Base-by-base conservation (phyloP, 225 moss, liverwort and hornwort genomes). In the Anthoceros angustus region DNA sequence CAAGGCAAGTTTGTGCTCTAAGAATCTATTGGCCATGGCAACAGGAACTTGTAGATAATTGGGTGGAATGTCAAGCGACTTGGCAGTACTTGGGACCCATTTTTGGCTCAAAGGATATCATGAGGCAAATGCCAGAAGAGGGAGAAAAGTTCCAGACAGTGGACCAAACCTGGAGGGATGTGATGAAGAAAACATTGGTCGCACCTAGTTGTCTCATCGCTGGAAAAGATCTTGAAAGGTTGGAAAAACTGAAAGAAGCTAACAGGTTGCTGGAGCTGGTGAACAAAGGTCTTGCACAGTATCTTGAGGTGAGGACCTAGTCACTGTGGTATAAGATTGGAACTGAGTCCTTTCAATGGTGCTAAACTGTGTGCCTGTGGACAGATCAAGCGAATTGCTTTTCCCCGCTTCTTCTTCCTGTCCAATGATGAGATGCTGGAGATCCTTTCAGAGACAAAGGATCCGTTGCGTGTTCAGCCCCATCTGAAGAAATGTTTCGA, bases 391-490 rank as follows among this genome's bases (percentile, higher is more conserved):
- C 70, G 88, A 62, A 84, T 92, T 74, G 86, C 88, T 0, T 92
- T 92, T 75, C 92, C 88, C 15, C 81, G 92, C 0, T 92, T 92
- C 46, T 92, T 92, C 64, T 92, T 92, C 69, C 71, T 92, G 20
- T 92, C 92, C 65, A 92, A 92, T 74, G 92, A 92, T 62, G 92
- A 88, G 80, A 92, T 92, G 92, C 67, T 92, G 8, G 92, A 92
- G 71, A 92, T 92, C 26, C 70, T 92, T 24, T 92, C 88, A 0
- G 88, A 92, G 63, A 92, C 88, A 0, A 92, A 92, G 64, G 88
- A 88, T 50, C 92, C 92, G 41, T 55, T 92, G 15, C 83, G 92
- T n/a, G 92, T 92, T 46, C 92, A 92, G 69, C 92, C 92, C 48
- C 92, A 92, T 70, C 74, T 92, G 49, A 92, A 92, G 10, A 92